Evolutionary conservation across 257 asterid species (phyloP), one percentile per base, ranked within the genome.

Genomic region (Primulina tabacum): DNA sequence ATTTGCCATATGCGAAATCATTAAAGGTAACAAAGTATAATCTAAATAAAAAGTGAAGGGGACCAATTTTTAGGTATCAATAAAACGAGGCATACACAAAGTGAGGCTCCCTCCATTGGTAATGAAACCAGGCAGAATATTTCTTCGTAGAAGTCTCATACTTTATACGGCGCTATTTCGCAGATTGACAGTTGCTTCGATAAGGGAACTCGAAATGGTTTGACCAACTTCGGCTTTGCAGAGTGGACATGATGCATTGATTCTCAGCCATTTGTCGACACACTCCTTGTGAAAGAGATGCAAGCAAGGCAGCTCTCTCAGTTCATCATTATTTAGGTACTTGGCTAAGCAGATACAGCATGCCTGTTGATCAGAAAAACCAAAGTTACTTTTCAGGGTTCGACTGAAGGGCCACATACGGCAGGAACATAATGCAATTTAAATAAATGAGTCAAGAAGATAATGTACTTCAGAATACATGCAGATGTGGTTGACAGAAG

Each of bases 261-360:
- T 84, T 73, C 86, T 86, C 73, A 93, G 88, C 99, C 99, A 93
- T 78, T 93, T 90, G 69, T 90, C 99, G 4, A 93, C 94, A 20
- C 99, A 93, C 59, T 90, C 97, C 79, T 85, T 93, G 94, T 90
- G 97, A 72, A 93, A 86, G 85, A 87, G 87, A 83, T 93, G 99
- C 47, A 83, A 70, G 78, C 98, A 93, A 3, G 95, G 92, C 64
- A 93, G 70, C 80, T 90, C 98, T 40, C 90, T 88, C 52, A 93
- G 90, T 72, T 93, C 97, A 37, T 90, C 99, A 24, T 90, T 89
- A 85, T 93, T 86, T 60, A 75, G 89, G 64, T 90, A 93, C 74
- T 89, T 86, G 4, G 92, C 87, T 76, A 93, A 80, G 87, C 99
- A 93, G 80, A 93, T 89, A 79, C 99, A 93, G 73, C 99, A 93